phyloP scores from a whole-genome alignment of 1,139 yeast species.

The Blastobotrys niveus region DNA sequence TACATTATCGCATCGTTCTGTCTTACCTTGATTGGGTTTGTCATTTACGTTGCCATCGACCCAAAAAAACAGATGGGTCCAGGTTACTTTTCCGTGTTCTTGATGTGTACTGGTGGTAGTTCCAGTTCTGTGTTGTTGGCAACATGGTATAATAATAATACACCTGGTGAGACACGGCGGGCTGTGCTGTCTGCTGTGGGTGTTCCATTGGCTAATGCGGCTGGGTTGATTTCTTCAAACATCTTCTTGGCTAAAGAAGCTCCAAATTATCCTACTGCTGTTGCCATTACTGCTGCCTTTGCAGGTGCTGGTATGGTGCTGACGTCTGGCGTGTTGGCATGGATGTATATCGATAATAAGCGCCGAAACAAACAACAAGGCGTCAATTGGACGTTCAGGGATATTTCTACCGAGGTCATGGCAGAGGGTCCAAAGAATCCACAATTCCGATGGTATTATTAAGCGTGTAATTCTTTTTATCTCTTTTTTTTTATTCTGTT shows the following conservation, averaged over 20 bases:
- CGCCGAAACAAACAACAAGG: slow-evolving; percentile 42
- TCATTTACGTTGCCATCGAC: slow-evolving; percentile 44
- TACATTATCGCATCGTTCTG: slow-evolving; percentile 40
- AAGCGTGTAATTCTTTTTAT: no score
- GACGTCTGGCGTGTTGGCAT: slow-evolving; percentile 31
- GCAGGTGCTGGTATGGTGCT: slow-evolving; percentile 38
- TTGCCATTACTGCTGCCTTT: slow-evolving; percentile 45
- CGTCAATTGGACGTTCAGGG: slow-evolving; percentile 39
- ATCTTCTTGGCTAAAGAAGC: slow-evolving; percentile 49
- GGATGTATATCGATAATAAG: slow-evolving; percentile 37
- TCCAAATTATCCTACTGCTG: slow-evolving; percentile 49
- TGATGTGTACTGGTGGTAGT: slow-evolving; percentile 49
- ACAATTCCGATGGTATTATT: slow-evolving; percentile 40
- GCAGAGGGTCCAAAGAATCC: slow-evolving; percentile 45
- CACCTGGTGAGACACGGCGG: slow-evolving; percentile 45
- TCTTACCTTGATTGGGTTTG: slow-evolving; percentile 42
- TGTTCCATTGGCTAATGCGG: slow-evolving; percentile 50
- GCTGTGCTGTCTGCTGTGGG: slow-evolving; percentile 48
- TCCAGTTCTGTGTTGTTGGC: slow-evolving; percentile 45
- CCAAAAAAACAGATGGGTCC: slow-evolving; percentile 37
- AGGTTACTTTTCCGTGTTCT: slow-evolving; percentile 50
- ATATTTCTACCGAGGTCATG: slow-evolving; percentile 42
- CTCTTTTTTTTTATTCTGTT: not conserved
- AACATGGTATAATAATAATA: slow-evolving; percentile 49
- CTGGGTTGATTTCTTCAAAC: slow-evolving; percentile 52